Percentiles rank a stretch among this genome's conserved stretches.
Conservation (phyloP, 1,284 basidiomycete genomes). For the Gymnopus androsaceus region DNA sequence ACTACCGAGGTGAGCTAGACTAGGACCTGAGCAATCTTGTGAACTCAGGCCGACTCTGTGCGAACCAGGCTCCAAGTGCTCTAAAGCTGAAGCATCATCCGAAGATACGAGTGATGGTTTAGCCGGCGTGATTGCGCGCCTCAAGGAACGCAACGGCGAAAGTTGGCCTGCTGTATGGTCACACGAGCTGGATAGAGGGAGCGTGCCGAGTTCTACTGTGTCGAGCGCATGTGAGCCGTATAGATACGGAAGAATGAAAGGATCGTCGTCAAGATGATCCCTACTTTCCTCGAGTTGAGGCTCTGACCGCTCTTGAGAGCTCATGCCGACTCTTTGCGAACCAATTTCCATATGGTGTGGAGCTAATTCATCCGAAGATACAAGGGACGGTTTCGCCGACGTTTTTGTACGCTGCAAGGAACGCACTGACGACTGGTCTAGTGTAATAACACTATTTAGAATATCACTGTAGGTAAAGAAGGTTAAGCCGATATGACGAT, state of each 20-base stretch:
- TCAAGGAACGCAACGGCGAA: neutral
- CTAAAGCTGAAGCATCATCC: neutral
- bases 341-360: too few relatives aligned
- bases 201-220: too few relatives aligned
- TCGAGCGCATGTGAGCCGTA: too few relatives aligned
- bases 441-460: conserved; percentile 3
- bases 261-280: too few relatives aligned
- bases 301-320: neutral
- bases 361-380: neutral
- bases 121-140: neutral
- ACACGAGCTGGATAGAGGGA: too few relatives aligned
- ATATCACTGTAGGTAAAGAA: neutral
- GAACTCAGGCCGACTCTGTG: too few relatives aligned
- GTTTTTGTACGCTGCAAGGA: neutral
- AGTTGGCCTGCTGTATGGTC: neutral
- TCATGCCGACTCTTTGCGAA: too few relatives aligned
- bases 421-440: neutral
- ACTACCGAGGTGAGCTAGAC: neutral
- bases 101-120: neutral
- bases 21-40: neutral
- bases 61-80: too few relatives aligned
- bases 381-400: neutral
- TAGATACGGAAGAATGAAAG: too few relatives aligned
- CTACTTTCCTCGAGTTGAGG: too few relatives aligned
- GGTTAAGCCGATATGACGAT: neutral